Evolutionary conservation across 768 basidiomycete species (phyloP).

Genomic region (Mycena filopes): DNA sequence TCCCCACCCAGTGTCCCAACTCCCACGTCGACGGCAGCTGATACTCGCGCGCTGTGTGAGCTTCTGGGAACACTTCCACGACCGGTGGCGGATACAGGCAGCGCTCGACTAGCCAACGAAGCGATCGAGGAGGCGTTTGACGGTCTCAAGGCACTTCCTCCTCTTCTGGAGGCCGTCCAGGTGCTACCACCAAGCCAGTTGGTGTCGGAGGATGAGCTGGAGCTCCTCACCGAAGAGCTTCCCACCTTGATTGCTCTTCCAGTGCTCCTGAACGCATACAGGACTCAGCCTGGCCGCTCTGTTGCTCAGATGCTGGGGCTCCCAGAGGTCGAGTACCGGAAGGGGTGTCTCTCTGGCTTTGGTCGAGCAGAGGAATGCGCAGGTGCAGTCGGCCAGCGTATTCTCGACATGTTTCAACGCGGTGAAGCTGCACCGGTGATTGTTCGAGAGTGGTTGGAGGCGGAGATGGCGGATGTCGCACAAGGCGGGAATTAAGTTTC

Average conservation of each 20-base stretch:
- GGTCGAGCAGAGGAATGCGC: slow-evolving; percentile 82
- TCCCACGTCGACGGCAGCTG: slow-evolving; percentile 60
- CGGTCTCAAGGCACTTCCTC: slow-evolving; percentile 65
- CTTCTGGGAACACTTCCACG: slow-evolving; percentile 70
- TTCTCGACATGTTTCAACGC: slow-evolving; percentile 60
- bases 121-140: slow-evolving; percentile 84
- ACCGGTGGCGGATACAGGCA: slow-evolving; percentile 60
- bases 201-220: slow-evolving; percentile 52
- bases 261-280: slow-evolving; percentile 65
- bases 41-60: slow-evolving; percentile 71
- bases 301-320: slow-evolving; percentile 68
- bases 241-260: slow-evolving; percentile 82
- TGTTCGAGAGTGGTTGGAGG: slow-evolving; percentile 62
- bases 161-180: slow-evolving; percentile 65
- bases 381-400: slow-evolving; percentile 63
- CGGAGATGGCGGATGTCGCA: slow-evolving; percentile 47
- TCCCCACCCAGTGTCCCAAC: slow-evolving; percentile 58
- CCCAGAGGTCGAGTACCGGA: slow-evolving; percentile 71
- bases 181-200: slow-evolving; percentile 29
- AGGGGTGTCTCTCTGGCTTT: slow-evolving; percentile 77
- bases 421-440: slow-evolving; percentile 44
- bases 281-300: slow-evolving; percentile 46
- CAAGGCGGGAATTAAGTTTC: slow-evolving; percentile 17
- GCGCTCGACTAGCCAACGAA: slow-evolving; percentile 72
- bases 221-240: slow-evolving; percentile 66